Base-by-base conservation (phyloP, 805 yeast genomes). In the Starmerella ratchasimensis region DNA sequence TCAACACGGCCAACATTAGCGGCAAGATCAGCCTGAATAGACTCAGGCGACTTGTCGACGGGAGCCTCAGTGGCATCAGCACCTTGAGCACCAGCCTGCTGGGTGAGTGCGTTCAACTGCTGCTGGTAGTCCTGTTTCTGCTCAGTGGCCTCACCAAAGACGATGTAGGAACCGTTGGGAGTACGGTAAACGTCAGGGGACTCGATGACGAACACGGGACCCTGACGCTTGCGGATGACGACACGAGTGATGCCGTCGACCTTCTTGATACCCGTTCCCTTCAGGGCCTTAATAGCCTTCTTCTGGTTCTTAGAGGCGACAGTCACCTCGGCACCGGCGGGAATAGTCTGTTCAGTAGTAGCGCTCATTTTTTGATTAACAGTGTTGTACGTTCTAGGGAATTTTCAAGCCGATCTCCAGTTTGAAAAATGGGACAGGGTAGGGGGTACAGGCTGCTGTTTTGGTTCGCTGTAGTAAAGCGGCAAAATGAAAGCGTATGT, bases 101-200 rank as follows among this genome's bases (percentile, higher is more conserved):
- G 56, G 36, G 58, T 62, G 46, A 61, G 63, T 36, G 59, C 64
- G 41, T 69, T 71, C 60, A 76, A 80, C 59, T 80, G 79, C 64
- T 80, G 71, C 66, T 81, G 76, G 65, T 84, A 68, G 70, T 88
- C 94, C 65, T 88, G 96, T 44, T 39, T 34, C 50, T 50, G 53
- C 53, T 81, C 80, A 73, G 83, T 81, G 60, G 95, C 93, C 68
- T 86, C 96, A 68, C 98, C 98, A 57, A 88, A 86, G 52, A 88
- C 96, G 55, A 88, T 77, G 72, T 80, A 90, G 54, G 93, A 78
- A 61, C 96, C 95, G 59, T 93, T 80, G 49, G 76, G 72, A 47
- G 95, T 77, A 67, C 72, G 82, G 93, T 70, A 88, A 45, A 90
- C 97, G 54, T 84, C 96, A 64, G 98, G 98, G 52, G 65, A 62